Evolutionary conservation across 805 yeast species (phyloP).

Genomic region (Sungouiella blattae): DNA sequence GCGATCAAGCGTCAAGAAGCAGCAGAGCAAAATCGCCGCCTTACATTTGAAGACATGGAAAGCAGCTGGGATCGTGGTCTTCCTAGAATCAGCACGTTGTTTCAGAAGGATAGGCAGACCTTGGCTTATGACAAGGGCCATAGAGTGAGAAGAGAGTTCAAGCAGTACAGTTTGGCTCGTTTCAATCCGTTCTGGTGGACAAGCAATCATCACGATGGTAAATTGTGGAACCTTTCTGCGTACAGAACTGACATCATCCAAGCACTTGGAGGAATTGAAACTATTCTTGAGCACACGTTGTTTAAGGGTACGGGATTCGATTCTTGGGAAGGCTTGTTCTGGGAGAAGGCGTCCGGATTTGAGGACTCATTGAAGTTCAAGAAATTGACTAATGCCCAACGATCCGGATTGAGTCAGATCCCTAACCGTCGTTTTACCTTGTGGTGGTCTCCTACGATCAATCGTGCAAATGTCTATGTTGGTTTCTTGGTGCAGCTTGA

Average conservation of each 20-base stretch:
- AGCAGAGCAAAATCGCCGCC: constrained; percentile 72
- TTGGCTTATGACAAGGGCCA: constrained; percentile 94
- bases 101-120: constrained; percentile 93
- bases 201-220: constrained; percentile 88
- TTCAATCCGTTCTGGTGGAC: constrained; percentile 98
- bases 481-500: constrained; percentile 96
- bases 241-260: constrained; percentile 95
- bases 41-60: constrained; percentile 91
- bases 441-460: constrained; percentile 99
- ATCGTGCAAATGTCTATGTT: constrained; percentile 95
- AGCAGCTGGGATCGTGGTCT: constrained; percentile 95
- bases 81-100: constrained; percentile 91
- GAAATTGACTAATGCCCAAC: constrained; percentile 93
- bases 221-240: constrained; percentile 87
- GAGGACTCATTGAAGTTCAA: constrained; percentile 94
- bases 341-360: constrained; percentile 98
- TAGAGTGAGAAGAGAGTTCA: constrained; percentile 75
- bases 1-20: constrained; percentile 89
- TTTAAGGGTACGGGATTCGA: constrained; percentile 97
- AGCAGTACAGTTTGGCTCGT: constrained; percentile 65
- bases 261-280: constrained; percentile 95
- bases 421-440: constrained; percentile 95
- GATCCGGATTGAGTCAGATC: constrained; percentile 94
- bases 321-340: constrained; percentile 97
- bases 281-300: constrained; percentile 89